A percentile compares a stretch with the other conserved stretches of the same genome.
Conservation (phyloP, 1,284 basidiomycete species). For the Peniophora sp. region DNA sequence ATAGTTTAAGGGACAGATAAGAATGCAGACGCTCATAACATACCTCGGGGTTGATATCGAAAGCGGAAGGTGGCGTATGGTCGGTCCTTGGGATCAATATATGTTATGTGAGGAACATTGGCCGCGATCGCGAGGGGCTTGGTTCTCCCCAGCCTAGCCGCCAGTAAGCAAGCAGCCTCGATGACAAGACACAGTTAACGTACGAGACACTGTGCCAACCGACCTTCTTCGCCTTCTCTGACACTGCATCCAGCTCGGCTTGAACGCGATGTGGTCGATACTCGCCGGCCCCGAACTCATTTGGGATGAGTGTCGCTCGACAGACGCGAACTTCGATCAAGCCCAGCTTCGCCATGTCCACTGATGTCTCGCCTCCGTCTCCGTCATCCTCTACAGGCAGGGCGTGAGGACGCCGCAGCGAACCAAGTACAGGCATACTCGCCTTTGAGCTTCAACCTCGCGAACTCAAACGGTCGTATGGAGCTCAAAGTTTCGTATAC, state of each 20-base stretch:
- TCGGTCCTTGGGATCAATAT: background rate
- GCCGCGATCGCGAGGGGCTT: background rate
- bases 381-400: background rate
- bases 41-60: slow-evolving; percentile 4
- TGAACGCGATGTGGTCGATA: background rate
- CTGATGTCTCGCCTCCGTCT: background rate
- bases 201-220: slow-evolving; percentile 2
- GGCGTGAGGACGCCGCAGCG: background rate
- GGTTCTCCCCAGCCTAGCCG: background rate
- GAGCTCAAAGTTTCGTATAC: background rate
- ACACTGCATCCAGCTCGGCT: background rate
- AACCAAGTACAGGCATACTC: background rate
- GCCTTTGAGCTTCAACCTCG: background rate
- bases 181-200: background rate
- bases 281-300: background rate
- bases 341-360: background rate
- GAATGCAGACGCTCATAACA: background rate
- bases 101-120: background rate
- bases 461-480: background rate
- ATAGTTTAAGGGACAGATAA: background rate
- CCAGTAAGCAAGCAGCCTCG: background rate
- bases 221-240: slow-evolving; percentile 2
- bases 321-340: background rate
- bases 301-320: background rate
- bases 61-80: slow-evolving; percentile 6